phyloP scores from a whole-genome alignment of 352 stramenopile genomes.

The Pythium scleroteichum region DNA sequence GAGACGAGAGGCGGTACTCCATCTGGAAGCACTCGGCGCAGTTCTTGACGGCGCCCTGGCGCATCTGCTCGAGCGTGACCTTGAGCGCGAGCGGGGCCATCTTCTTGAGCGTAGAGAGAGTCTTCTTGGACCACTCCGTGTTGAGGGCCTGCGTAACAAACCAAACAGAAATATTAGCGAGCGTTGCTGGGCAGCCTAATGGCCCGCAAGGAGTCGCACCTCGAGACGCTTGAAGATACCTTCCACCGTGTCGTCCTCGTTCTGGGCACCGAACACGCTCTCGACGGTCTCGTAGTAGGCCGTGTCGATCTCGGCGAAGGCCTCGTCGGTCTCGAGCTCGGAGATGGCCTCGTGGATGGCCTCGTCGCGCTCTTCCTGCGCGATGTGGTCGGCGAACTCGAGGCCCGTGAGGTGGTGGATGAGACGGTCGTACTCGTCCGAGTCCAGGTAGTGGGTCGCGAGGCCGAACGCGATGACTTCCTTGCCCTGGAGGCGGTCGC shows the following conservation, averaged over 20 bases:
- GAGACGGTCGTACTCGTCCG: constrained; percentile 85
- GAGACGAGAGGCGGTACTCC: constrained; percentile 89
- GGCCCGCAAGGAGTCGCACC: constrained; percentile 24
- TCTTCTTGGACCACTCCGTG: constrained; percentile 76
- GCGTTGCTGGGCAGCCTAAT: not conserved
- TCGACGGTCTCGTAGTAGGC: constrained; percentile 76
- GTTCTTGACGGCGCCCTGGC: constrained; percentile 79
- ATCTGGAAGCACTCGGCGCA: constrained; percentile 94
- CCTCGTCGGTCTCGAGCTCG: constrained; percentile 83
- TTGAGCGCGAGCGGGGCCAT: constrained; percentile 94
- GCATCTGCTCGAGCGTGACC: constrained; percentile 94
- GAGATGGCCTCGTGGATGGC: constrained; percentile 84
- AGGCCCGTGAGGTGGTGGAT: constrained; percentile 85
- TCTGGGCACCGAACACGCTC: constrained; percentile 70
- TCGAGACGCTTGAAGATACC: constrained; percentile 63
- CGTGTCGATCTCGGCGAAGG: constrained; percentile 76
- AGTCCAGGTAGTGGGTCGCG: constrained; percentile 96
- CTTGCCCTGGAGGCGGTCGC: constrained; percentile 88
- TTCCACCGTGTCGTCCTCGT: constrained; percentile 74
- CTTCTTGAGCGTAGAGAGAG: constrained; percentile 80
- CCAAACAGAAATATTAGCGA: constrained; percentile 19
- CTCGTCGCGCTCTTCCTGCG: constrained; percentile 79
- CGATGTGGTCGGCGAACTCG: constrained; percentile 65
- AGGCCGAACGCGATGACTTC: constrained; percentile 93
- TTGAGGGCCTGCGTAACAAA: constrained; percentile 40